phyloP scores from a whole-genome alignment of 1,284 basidiomycete genomes.

The Coniferiporia sulphurascens region DNA sequence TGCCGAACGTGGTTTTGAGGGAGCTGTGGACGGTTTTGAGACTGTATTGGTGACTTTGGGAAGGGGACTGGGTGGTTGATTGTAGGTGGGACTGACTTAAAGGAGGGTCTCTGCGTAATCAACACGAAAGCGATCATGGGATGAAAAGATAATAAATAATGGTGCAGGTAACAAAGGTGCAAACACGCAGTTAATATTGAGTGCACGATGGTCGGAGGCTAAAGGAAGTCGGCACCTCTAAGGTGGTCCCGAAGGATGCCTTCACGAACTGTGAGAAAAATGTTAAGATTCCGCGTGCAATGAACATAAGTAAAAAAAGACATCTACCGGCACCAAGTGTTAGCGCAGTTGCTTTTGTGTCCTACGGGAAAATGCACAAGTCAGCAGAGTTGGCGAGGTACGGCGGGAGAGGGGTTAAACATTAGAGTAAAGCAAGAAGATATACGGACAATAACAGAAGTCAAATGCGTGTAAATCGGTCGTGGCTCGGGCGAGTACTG shows the following conservation, averaged over 20 bases:
- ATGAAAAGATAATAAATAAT: too few relatives aligned
- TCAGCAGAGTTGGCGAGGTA: background rate
- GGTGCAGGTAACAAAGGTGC: too few relatives aligned
- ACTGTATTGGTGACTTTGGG: too few relatives aligned
- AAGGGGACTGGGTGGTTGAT: too few relatives aligned
- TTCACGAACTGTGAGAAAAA: slow-evolving; percentile 36
- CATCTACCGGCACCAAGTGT: slow-evolving; percentile 56
- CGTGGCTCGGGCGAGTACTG: slow-evolving; percentile 70
- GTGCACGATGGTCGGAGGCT: background rate
- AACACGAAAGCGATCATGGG: too few relatives aligned
- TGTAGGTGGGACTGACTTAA: too few relatives aligned
- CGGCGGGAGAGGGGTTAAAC: background rate
- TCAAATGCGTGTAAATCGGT: slow-evolving; percentile 66
- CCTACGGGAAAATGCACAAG: slow-evolving; percentile 34
- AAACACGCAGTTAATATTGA: too few relatives aligned
- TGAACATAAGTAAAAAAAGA: background rate
- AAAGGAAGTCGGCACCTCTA: slow-evolving; percentile 49
- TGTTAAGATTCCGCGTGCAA: background rate
- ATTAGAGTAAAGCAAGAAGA: background rate
- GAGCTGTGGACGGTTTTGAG: too few relatives aligned
- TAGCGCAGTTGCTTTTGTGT: slow-evolving; percentile 62
- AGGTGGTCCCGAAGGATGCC: slow-evolving; percentile 51
- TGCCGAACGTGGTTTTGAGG: too few relatives aligned
- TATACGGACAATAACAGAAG: slow-evolving; percentile 60
- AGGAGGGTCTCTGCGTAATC: too few relatives aligned